Base-by-base conservation (phyloP, 257 asterid species). In the Lycium ferocissimum region DNA sequence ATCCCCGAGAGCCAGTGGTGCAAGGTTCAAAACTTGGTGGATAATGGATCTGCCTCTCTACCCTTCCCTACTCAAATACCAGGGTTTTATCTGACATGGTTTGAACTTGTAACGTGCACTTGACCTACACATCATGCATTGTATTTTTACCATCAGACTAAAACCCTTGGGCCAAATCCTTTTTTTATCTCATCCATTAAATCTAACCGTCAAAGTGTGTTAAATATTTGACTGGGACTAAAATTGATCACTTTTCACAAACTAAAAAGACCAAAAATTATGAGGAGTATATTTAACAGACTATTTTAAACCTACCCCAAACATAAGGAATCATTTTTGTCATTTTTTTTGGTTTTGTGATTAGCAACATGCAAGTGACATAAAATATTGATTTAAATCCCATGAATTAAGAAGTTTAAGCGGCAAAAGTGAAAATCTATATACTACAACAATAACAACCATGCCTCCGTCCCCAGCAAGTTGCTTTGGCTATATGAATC, bases 361-460 rank as follows among this genome's bases (percentile, higher is more conserved):
- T 73, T 45, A n/a, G 9, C 20, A 73, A 20, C 59, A 73, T 20
- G 80, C 58, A n/a, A 45, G 10, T 73, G 58, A 11, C 59, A 45
- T 45, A 20, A 45, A 73, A 73, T 18, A 26, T 9, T 45, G 54
- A 3, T n/a, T 58, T 71, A n/a, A 73, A 47, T n/a, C 59, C 80
- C 59, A 45, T 73, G 38, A 5, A 45, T 45, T 72, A 72, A n/a
- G 58, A 43, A 72, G 38, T 20, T 45, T 73, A 73, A 11, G 80
- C 45, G 10, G 80, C 40, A 73, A 72, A n/a, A 73, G 58, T 14
- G 13, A 73, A 73, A 73, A 45, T 73, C 59, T 73, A n/a, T 73
- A 73, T 47, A 73, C 59, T 45, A 20, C 38, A 45, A 73, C 80
- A 45, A 45, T 45, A 73, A 40, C 35, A 72, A 43, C 37, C 54